Percentiles rank a stretch among this genome's conserved stretches.
Conservation (phyloP, 108 stramenopile species). For the Licmophora abbreviata region DNA sequence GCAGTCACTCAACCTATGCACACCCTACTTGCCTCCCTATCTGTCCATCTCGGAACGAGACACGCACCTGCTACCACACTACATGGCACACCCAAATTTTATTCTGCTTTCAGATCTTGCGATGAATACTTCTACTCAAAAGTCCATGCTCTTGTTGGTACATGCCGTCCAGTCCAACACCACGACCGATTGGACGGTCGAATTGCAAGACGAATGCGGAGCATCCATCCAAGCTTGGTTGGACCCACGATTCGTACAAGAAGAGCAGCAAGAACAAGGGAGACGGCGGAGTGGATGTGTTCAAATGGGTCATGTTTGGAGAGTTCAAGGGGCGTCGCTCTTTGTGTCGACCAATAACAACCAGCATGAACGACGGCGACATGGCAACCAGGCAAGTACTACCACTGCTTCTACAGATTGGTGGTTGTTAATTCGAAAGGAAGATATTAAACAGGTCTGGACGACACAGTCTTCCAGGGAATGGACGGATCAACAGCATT, state of each 20-base stretch:
- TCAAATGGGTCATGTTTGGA: no score
- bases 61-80: slow-evolving; percentile 17
- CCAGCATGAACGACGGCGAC: no score
- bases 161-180: slow-evolving; percentile 12
- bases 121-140: neutral
- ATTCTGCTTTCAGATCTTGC: slow-evolving; percentile 8
- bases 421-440: no score
- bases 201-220: slow-evolving; percentile 38
- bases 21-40: slow-evolving; percentile 22
- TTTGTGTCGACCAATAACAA: no score
- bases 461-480: no score
- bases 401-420: no score
- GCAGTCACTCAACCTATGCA: slow-evolving; percentile 12
- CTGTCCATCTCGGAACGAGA: slow-evolving; percentile 9
- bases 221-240: slow-evolving; percentile 33
- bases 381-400: no score
- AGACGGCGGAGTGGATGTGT: neutral
- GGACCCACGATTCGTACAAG: slow-evolving; percentile 21
- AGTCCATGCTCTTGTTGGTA: slow-evolving; percentile 9
- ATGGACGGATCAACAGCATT: no score
- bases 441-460: no score
- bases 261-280: slow-evolving; percentile 8
- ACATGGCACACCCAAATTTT: slow-evolving; percentile 9
- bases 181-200: slow-evolving; percentile 28
- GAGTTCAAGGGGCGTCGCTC: no score